phyloP scores from a whole-genome alignment of 1,284 basidiomycete species.

The Cronartium ribicola region DNA sequence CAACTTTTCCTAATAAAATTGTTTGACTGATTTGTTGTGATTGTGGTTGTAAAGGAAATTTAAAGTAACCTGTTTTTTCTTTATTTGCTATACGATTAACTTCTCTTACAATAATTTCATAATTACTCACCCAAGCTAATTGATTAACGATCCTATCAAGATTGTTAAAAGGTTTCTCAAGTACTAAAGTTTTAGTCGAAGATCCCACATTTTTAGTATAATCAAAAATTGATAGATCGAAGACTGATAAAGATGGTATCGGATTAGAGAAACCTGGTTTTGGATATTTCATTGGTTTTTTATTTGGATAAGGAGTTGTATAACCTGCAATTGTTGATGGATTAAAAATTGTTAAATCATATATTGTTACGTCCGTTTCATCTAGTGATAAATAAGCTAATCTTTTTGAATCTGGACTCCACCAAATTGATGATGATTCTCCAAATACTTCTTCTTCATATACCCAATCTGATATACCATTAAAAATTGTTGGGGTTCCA shows the following conservation, averaged over 20 bases:
- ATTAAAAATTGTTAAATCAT: constrained; percentile 84
- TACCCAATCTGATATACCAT: constrained; percentile 84
- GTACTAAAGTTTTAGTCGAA: constrained; percentile 62
- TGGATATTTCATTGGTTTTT: constrained; percentile 78
- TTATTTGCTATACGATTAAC: constrained; percentile 74
- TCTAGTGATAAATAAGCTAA: constrained; percentile 82
- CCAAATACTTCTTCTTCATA: constrained; percentile 60
- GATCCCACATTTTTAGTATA: constrained; percentile 52
- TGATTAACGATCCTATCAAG: constrained; percentile 72
- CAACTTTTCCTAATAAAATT: constrained; percentile 58
- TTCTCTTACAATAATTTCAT: constrained; percentile 75
- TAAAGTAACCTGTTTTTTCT: constrained; percentile 72
- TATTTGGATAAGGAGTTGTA: constrained; percentile 68
- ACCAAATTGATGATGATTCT: constrained; percentile 75
- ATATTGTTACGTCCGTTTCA: constrained; percentile 80
- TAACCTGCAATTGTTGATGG: constrained; percentile 64
- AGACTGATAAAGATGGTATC: constrained; percentile 74
- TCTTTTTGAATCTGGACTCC: constrained; percentile 74
- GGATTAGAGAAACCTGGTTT: constrained; percentile 86
- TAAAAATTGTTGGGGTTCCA: constrained; percentile 78
- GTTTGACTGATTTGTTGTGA: constrained; percentile 4
- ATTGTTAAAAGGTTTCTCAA: constrained; percentile 61
- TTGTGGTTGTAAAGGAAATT: constrained; percentile 54
- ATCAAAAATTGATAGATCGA: constrained; percentile 59
- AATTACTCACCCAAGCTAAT: constrained; percentile 76